Evolutionary conservation across 805 yeast genomes (phyloP), one percentile per base, ranked within the genome.

Genomic region (Yamadazyma scolyti): DNA sequence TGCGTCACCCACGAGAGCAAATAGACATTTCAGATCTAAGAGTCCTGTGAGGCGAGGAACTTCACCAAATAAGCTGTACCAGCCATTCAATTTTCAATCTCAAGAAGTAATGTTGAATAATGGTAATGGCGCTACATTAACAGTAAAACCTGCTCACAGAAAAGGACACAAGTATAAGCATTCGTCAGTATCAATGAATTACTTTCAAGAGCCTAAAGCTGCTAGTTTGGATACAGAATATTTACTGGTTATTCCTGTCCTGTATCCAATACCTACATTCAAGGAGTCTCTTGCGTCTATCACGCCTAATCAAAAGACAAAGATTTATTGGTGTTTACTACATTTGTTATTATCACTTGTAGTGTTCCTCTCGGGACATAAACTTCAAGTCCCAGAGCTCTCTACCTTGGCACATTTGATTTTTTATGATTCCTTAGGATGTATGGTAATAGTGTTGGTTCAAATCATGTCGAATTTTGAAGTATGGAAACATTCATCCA

Each of bases 111-210:
- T 59, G 46, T 47, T 61, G 51, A 42, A 40, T 20, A 53, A 56
- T 31, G 43, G 45, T 10, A 46, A 57, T 6, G 36, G 28, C 21
- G 43, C 31, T 14, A 43, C 52, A 18, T 56, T 62, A 9, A 51
- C 45, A 32, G 53, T 58, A 18, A 71, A 63, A 47, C 75, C 87
- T 1, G 78, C 83, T 0, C 85, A 79, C 47, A 79, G 98, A 66
- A 78, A 89, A 45, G 98, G 98, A 5, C 98, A 90, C 57, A 74
- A 90, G 45, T 90, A 90, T 54, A 90, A 90, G 54, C 97, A 90
- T 56, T 88, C 97, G 3, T 88, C 96, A 6, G 96, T 90, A 5
- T 87, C 96, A 4, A 83, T 90, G 93, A 89, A 90, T 55, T 73
- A 90, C 53, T 90, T 93, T 54, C 96, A 86, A 56, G 97, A 90